phyloP scores from a whole-genome alignment of 495 filamentous ascomycete genomes.

The Chaetomidium leptoderma region DNA sequence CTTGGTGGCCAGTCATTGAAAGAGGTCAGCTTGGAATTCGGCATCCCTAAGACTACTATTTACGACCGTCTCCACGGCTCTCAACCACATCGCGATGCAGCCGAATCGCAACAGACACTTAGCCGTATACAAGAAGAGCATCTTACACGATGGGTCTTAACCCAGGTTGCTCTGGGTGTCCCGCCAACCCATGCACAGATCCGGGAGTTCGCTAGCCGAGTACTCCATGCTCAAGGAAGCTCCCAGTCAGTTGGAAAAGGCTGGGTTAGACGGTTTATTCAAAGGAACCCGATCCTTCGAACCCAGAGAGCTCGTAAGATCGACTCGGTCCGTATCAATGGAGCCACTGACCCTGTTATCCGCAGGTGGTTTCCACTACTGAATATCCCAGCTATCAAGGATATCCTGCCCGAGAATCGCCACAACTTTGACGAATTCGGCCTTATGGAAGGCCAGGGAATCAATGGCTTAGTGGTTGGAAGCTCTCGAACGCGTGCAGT shows the following conservation, averaged over 20 bases:
- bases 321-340: background rate
- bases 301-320: background rate
- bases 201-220: background rate
- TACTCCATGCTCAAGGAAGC: background rate
- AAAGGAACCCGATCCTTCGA: background rate
- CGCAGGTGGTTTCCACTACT: background rate
- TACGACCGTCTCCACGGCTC: background rate
- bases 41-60: background rate
- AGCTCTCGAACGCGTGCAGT: background rate
- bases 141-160: background rate
- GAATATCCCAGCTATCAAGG: constrained; percentile 4
- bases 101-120: background rate
- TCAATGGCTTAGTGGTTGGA: constrained; percentile 6
- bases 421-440: constrained; percentile 3
- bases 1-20: too few species aligned
- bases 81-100: background rate
- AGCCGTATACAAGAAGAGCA: background rate
- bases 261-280: background rate
- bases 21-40: background rate
- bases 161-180: background rate
- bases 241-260: background rate
- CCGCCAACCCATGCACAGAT: background rate
- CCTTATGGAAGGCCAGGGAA: constrained; percentile 4
- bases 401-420: constrained; percentile 1
- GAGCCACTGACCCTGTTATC: background rate